phyloP scores from a whole-genome alignment of 108 stramenopile genomes.

The Cylindrotheca fusiformis region DNA sequence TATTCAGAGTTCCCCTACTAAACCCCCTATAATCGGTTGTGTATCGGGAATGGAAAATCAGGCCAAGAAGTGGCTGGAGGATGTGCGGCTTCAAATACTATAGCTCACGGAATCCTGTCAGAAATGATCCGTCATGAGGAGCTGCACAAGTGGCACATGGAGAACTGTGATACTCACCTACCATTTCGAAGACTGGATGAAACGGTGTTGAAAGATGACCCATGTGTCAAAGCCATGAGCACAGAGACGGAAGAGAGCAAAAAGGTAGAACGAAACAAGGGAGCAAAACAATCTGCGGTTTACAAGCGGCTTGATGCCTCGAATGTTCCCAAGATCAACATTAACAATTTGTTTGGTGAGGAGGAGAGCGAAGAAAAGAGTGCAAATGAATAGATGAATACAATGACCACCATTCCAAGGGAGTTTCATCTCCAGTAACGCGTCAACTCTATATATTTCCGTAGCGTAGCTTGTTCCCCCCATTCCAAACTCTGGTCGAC shows the following conservation, averaged over 20 bases:
- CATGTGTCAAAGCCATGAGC: slow-evolving; percentile 85
- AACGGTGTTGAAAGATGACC: slow-evolving; percentile 61
- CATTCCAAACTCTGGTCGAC: too few species aligned
- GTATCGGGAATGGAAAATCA: slow-evolving; percentile 95
- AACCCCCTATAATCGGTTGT: too few species aligned
- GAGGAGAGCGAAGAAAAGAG: too few species aligned
- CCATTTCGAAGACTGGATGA: slow-evolving; percentile 56
- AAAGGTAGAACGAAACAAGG: slow-evolving; percentile 83
- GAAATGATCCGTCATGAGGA: slow-evolving; percentile 87
- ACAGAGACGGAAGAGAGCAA: slow-evolving; percentile 96
- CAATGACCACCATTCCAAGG: too few species aligned
- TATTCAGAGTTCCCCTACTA: too few species aligned
- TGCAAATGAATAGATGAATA: too few species aligned
- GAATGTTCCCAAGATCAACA: not conserved
- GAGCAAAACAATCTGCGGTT: slow-evolving; percentile 77
- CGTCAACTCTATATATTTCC: too few species aligned
- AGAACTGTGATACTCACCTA: slow-evolving; percentile 81
- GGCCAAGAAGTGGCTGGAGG: slow-evolving; percentile 93
- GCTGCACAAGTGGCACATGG: slow-evolving; percentile 95
- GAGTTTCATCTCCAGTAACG: too few species aligned
- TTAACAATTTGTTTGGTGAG: slow-evolving; percentile 2
- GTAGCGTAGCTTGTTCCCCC: too few species aligned
- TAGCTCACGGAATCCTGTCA: slow-evolving; percentile 74
- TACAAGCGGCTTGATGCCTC: slow-evolving; percentile 51
- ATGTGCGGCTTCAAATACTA: slow-evolving; percentile 90